Evolutionary conservation across 1,284 basidiomycete species (phyloP).

Genomic region (Singerocomus inundabilis): DNA sequence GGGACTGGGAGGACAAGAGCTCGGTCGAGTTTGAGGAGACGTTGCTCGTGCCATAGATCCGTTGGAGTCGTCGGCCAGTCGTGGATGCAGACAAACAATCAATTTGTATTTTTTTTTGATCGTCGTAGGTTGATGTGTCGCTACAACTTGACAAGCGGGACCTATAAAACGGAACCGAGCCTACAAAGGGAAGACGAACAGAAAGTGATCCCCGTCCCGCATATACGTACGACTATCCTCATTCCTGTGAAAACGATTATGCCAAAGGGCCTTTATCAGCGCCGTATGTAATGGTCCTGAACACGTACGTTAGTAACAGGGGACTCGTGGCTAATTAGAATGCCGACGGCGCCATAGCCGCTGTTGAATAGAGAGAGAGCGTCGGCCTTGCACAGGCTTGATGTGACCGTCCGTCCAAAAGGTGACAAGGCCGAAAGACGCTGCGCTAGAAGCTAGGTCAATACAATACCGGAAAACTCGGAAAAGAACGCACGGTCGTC

Average conservation of each 20-base stretch:
- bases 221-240: no score
- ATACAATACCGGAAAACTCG: no score
- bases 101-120: neutral
- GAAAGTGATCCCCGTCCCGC: neutral
- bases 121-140: neutral
- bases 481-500: no score
- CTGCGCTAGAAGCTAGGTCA: no score
- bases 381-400: slow-evolving; percentile 7
- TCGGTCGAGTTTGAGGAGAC: slow-evolving; percentile 50
- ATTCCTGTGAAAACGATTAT: no score
- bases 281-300: neutral
- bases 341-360: slow-evolving; percentile 1
- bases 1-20: slow-evolving; percentile 31
- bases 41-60: slow-evolving; percentile 55
- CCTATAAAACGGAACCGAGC: neutral
- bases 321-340: slow-evolving; percentile 8
- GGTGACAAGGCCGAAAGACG: no score
- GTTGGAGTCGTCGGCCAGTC: no score
- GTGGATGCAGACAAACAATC: neutral
- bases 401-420: no score
- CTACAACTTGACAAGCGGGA: no score
- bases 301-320: slow-evolving; percentile 4
- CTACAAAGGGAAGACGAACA: neutral
- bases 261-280: no score
- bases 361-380: no score